phyloP scores from a whole-genome alignment of 1,284 basidiomycete species.

The Coniferiporia weirii region DNA sequence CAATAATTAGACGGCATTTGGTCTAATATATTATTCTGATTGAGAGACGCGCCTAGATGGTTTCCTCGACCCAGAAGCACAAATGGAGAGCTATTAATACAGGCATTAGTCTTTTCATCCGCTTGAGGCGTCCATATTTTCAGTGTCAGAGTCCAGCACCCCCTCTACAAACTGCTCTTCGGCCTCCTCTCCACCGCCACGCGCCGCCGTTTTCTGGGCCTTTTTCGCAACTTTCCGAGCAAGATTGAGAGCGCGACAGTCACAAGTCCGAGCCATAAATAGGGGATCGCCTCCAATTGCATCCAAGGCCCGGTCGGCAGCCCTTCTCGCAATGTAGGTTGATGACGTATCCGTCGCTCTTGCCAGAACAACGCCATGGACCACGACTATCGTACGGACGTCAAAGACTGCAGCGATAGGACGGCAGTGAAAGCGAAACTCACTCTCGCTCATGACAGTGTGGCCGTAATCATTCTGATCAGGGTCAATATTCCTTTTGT shows the following conservation, averaged over 20 bases:
- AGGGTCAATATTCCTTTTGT: constrained; percentile 31
- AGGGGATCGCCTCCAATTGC: constrained; percentile 56
- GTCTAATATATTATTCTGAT: neutral
- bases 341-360: constrained; percentile 46
- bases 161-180: constrained; percentile 20
- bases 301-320: constrained; percentile 57
- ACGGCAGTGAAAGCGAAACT: constrained; percentile 19
- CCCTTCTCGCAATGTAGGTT: constrained; percentile 50
- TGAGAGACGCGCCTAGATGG: neutral
- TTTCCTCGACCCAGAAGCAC: neutral
- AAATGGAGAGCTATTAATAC: neutral
- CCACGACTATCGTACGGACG: constrained; percentile 41
- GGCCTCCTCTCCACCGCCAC: constrained; percentile 30
- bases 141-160: constrained; percentile 3
- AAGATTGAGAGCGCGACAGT: constrained; percentile 42
- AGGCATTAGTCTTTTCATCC: neutral
- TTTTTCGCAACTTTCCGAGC: constrained; percentile 30
- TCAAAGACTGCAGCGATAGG: neutral
- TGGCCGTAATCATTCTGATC: constrained; percentile 32
- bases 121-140: neutral
- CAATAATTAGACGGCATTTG: constrained; percentile 1
- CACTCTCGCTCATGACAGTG: constrained; percentile 45
- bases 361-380: constrained; percentile 62
- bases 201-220: constrained; percentile 32
- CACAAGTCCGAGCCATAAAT: constrained; percentile 57